phyloP scores from a whole-genome alignment of 345 rosid genomes.

The Bruguiera parviflora region DNA sequence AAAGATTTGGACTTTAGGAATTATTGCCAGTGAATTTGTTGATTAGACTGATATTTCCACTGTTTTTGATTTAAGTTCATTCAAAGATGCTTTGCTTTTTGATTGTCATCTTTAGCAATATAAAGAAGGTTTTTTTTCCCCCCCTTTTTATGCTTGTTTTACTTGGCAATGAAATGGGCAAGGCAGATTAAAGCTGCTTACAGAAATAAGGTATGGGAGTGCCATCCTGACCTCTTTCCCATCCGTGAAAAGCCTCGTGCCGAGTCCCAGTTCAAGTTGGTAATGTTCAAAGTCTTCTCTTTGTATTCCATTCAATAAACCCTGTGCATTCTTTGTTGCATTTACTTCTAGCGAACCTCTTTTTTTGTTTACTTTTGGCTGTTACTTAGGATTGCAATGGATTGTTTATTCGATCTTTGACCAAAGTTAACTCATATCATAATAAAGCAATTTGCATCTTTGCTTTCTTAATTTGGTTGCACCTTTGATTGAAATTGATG shows the following conservation, averaged over 20 bases:
- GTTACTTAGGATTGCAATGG: no score
- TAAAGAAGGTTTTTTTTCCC: neutral
- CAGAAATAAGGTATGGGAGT: slow-evolving; percentile 78
- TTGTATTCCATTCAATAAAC: neutral
- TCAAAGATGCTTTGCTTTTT: no score
- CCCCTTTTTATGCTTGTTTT: neutral
- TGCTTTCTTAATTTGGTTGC: no score
- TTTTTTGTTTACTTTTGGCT: no score
- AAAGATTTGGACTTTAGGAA: neutral
- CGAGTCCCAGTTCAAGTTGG: slow-evolving; percentile 79
- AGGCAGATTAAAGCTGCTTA: slow-evolving; percentile 77
- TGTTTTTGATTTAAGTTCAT: no score
- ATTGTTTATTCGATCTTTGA: no score
- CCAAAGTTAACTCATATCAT: no score
- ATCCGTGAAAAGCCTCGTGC: slow-evolving; percentile 55
- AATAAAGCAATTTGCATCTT: no score
- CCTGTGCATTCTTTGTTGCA: no score
- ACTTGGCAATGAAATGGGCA: neutral
- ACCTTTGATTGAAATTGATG: no score
- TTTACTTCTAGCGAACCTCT: no score
- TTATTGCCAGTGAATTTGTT: neutral
- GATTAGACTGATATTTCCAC: neutral
- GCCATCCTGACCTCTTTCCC: slow-evolving; percentile 87
- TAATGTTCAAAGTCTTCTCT: slow-evolving; percentile 13
- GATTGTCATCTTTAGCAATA: no score